Evolutionary conservation across 495 filamentous ascomycete genomes (phyloP).

Genomic region (Aspergillus baeticus): DNA sequence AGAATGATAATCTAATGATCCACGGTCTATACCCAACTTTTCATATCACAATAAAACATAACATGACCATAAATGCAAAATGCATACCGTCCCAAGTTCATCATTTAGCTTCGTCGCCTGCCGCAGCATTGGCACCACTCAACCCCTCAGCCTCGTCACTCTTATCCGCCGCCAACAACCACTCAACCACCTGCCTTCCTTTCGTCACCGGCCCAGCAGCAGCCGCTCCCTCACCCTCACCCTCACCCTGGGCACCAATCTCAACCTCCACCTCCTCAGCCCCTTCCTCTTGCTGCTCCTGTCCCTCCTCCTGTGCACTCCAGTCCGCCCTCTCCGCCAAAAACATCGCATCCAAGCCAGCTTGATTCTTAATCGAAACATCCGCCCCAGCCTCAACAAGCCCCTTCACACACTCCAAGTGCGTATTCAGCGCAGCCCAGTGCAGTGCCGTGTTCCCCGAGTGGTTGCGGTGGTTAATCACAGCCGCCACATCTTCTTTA

Average conservation of each 20-base stretch:
- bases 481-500: conserved; percentile 15
- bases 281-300: conserved; percentile 16
- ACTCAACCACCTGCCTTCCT: conserved; percentile 47
- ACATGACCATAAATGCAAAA: conserved; percentile 6
- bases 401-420: conserved; percentile 73
- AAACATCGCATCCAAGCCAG: conserved; percentile 82
- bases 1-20: background rate
- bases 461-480: conserved; percentile 69
- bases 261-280: conserved; percentile 33
- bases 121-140: conserved; percentile 17
- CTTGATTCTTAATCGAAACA: conserved; percentile 69
- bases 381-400: conserved; percentile 74
- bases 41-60: conserved; percentile 11
- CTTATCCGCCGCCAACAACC: conserved; percentile 44
- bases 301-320: conserved; percentile 18
- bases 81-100: background rate
- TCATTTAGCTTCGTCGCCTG: conserved; percentile 17
- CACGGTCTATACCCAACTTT: conserved; percentile 8
- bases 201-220: conserved; percentile 31
- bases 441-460: conserved; percentile 88
- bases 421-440: conserved; percentile 89
- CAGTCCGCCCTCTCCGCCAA: conserved; percentile 69
- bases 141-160: conserved; percentile 34
- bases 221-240: conserved; percentile 9
- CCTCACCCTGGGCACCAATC: conserved; percentile 14